Evolutionary conservation across 1,139 yeast genomes (phyloP).

Genomic region (Meyerozyma smithsonii): DNA sequence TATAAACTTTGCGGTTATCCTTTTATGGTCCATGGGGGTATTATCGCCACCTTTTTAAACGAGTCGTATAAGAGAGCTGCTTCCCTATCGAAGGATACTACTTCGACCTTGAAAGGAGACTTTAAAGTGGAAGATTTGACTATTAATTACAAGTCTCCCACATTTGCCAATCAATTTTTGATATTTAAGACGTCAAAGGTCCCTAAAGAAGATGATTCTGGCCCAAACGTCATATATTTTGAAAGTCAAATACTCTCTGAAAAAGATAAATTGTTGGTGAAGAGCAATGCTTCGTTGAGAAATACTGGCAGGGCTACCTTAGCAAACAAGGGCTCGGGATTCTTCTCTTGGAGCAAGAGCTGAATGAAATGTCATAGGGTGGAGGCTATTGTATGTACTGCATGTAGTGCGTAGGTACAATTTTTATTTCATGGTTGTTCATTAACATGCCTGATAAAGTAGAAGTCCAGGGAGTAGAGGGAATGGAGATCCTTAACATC

Average conservation of each 20-base stretch:
- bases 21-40: slow-evolving; percentile 84
- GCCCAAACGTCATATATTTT: slow-evolving; percentile 19
- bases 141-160: slow-evolving; percentile 64
- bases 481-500: slow-evolving; percentile 11
- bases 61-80: slow-evolving; percentile 66
- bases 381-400: background rate
- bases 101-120: slow-evolving; percentile 34
- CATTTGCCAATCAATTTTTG: slow-evolving; percentile 75
- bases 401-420: background rate
- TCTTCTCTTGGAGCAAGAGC: background rate
- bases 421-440: background rate
- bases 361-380: background rate
- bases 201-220: slow-evolving; percentile 15
- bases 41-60: slow-evolving; percentile 75
- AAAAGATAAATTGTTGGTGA: slow-evolving; percentile 33
- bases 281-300: slow-evolving; percentile 31
- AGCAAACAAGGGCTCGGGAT: background rate
- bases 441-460: background rate
- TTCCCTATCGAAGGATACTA: slow-evolving; percentile 29
- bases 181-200: slow-evolving; percentile 50
- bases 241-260: slow-evolving; percentile 32
- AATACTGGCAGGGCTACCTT: slow-evolving; percentile 36
- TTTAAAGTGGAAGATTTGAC: slow-evolving; percentile 47
- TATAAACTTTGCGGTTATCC: slow-evolving; percentile 83
- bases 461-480: background rate